Evolutionary conservation across 208 protist genomes (phyloP).

Genomic region (Crithidia fasciculata): DNA sequence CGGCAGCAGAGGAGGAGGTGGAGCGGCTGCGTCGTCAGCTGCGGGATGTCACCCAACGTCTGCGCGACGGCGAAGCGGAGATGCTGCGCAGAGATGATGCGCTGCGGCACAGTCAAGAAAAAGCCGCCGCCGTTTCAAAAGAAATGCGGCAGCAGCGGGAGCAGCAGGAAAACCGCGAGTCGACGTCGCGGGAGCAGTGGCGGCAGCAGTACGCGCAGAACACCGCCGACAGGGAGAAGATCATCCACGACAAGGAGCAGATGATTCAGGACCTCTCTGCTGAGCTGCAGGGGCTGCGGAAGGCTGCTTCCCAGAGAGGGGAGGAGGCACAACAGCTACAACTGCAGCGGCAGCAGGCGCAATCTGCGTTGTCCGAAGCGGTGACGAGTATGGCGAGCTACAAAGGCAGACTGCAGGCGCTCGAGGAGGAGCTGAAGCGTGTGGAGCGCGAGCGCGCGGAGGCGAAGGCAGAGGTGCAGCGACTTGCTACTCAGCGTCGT

Average conservation of each 20-base stretch:
- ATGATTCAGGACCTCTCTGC: conserved; percentile 4
- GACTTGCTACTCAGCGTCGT: not conserved
- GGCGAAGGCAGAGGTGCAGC: conserved; percentile 13
- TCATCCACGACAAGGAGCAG: conserved; percentile 17
- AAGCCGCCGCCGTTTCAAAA: not conserved
- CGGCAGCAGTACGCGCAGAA: conserved; percentile 32
- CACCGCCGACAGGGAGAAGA: conserved; percentile 16
- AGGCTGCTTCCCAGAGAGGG: not conserved
- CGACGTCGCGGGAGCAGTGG: conserved; percentile 18
- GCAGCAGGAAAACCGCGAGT: conserved; percentile 1
- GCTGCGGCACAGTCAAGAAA: conserved; percentile 14
- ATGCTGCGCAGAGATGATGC: conserved; percentile 8
- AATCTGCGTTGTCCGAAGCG: conserved; percentile 22
- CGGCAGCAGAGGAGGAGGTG: conserved; percentile 25
- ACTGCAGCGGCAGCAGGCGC: conserved; percentile 13
- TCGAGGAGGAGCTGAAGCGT: conserved; percentile 35
- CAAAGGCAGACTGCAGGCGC: conserved; percentile 23
- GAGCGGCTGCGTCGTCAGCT: conserved; percentile 5
- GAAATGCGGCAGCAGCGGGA: conserved; percentile 14
- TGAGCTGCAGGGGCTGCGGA: conserved; percentile 5
- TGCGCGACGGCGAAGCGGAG: conserved; percentile 9
- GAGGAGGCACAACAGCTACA: conserved; percentile 6
- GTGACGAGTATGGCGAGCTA: conserved; percentile 17
- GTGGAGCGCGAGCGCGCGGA: conserved; percentile 20
- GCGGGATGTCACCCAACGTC: not conserved